These are phyloP conservation scores for Rhizopogon parksii DNA, from an alignment of 1,284 basidiomycete species.

Conservation along the genomic window DNA sequence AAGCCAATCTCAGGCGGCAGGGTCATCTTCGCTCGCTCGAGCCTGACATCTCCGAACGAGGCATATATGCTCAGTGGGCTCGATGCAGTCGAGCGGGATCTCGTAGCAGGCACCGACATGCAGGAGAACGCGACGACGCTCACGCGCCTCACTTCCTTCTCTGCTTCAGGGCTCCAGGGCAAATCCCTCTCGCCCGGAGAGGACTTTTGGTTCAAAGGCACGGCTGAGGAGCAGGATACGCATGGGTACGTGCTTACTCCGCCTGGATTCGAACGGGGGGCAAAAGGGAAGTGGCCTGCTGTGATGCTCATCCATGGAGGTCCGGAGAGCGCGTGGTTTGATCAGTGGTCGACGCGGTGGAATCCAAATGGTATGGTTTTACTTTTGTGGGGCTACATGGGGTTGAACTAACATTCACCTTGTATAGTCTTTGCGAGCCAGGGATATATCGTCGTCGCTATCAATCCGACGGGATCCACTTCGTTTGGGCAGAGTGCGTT, in stretches of 20 bases:
- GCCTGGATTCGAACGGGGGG: slow-evolving; percentile 57
- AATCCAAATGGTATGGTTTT: slow-evolving; percentile 63
- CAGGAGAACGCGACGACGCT: slow-evolving; percentile 30
- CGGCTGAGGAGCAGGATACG: slow-evolving; percentile 51
- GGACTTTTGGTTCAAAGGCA: slow-evolving; percentile 84
- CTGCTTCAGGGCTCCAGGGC: slow-evolving; percentile 46
- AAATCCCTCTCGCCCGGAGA: slow-evolving; percentile 58
- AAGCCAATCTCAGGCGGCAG: slow-evolving; percentile 53
- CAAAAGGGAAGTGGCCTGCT: slow-evolving; percentile 70
- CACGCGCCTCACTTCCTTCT: slow-evolving; percentile 56
- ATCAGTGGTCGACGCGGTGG: slow-evolving; percentile 83
- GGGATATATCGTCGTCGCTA: slow-evolving; percentile 78
- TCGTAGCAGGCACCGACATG: slow-evolving; percentile 27
- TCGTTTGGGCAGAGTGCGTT: slow-evolving; percentile 74
- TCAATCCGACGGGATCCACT: slow-evolving; percentile 87
- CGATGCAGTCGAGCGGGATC: slow-evolving; percentile 32
- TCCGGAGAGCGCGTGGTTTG: slow-evolving; percentile 77
- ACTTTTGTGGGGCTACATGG: neutral
- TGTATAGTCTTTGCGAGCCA: slow-evolving; percentile 66
- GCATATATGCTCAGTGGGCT: slow-evolving; percentile 55
- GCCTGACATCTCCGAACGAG: slow-evolving; percentile 69
- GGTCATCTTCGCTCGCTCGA: slow-evolving; percentile 62
- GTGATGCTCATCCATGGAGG: slow-evolving; percentile 75
- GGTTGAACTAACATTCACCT: neutral
- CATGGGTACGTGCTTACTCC: slow-evolving; percentile 84